Base-by-base conservation (phyloP, 208 protist species). In the Crithidia fasciculata region DNA sequence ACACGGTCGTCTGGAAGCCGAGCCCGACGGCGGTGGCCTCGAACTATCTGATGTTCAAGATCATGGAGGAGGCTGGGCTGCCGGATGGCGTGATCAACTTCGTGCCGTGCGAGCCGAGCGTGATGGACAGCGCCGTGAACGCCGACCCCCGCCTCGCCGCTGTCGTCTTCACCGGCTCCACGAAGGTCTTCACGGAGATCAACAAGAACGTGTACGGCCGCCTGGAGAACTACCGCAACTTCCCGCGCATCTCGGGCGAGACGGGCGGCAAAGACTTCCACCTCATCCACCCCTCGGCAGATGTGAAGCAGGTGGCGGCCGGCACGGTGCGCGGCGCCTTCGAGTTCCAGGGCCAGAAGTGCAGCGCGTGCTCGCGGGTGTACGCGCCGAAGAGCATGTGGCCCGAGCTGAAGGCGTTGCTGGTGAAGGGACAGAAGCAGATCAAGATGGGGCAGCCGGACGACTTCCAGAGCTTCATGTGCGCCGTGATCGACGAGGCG, bases 341-440 rank as follows among this genome's bases (percentile, higher is more conserved):
- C 84, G 98, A 99, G 82, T 99, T 92, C 76, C 92, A 98, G 77
- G 98, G 98, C 36, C 98, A 99, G 87, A 99, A 99, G 88, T 99
- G 98, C 89, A 98, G 86, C 58, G 94, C 94, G 40, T 92, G 85
- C 65, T 97, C 91, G 19, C 88, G 95, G 28, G 15, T 90, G 47
- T 99, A 99, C 77, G 85, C 91, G n/a, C 98, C 98, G n/a, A 87
- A 92, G 75, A 96, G 81, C 63, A 69, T 86, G 44, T 99, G 95
- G 96, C 67, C 74, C 28, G 81, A 89, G 69, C 40, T 99, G 36
- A 93, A 90, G 71, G 84, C 90, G 28, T 75, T 93, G 53, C 67
- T 99, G 15, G 37, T 98, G 10, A 80, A 78, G 45, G 87, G 81
- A n/a, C 83, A 97, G 43, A 80, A 81, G 62, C 73, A 97, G 74